These are phyloP conservation scores for Penicillium sumatraense DNA, from an alignment of 2,329 filamentous ascomycete genomes.

Conservation along the genomic window DNA sequence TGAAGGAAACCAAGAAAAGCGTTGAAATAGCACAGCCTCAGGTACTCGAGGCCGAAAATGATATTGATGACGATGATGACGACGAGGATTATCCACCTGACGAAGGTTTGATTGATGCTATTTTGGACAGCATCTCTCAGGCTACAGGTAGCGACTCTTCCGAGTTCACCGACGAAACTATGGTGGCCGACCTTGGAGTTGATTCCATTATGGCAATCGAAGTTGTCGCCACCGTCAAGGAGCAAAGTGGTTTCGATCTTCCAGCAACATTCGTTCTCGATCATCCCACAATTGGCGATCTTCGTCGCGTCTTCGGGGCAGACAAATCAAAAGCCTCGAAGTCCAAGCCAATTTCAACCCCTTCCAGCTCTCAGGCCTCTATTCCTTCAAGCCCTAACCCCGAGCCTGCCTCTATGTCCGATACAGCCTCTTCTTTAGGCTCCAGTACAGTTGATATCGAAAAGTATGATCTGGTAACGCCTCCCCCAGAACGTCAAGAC, in stretches of 20 bases:
- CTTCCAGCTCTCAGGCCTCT: background rate
- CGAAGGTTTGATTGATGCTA: background rate
- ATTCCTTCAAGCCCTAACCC: background rate
- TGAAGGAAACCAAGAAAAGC: background rate
- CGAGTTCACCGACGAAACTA: slow-evolving; percentile 30
- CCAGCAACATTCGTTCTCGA: slow-evolving; percentile 61
- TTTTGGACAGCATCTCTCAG: slow-evolving; percentile 19
- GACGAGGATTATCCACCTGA: background rate
- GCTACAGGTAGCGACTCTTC: slow-evolving; percentile 36
- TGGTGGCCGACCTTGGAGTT: slow-evolving; percentile 39
- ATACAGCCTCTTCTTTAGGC: background rate
- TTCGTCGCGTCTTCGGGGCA: background rate
- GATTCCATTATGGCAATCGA: slow-evolving; percentile 42
- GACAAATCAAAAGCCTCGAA: background rate
- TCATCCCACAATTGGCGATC: slow-evolving; percentile 47
- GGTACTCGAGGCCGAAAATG: background rate
- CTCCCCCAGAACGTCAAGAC: background rate
- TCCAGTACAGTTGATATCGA: background rate
- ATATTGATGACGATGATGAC: background rate
- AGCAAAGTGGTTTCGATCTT: slow-evolving; percentile 57
- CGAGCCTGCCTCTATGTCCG: background rate
- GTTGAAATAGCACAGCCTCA: background rate
- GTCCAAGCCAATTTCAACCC: background rate
- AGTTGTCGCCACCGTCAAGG: slow-evolving; percentile 38
- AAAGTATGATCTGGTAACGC: background rate